Evolutionary conservation across 2,329 filamentous ascomycete genomes (phyloP), one percentile per base, ranked within the genome.

Genomic region (Xylaria multiplex): DNA sequence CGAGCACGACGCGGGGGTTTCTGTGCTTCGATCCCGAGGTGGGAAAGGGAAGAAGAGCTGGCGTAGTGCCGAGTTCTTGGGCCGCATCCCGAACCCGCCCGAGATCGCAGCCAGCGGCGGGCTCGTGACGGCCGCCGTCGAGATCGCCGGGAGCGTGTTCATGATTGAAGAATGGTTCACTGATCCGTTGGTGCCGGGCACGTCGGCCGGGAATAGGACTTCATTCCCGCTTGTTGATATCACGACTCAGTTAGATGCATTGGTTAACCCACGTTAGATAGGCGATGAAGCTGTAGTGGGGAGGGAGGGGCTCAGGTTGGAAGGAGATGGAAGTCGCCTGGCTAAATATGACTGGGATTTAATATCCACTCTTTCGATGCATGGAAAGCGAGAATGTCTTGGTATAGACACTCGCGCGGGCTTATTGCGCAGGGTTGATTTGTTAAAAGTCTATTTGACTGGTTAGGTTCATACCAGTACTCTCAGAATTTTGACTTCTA

Each of bases 61-160:
- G 80, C 67, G 70, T 30, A 69, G 69, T 2, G 79, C 79, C 2
- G 74, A 79, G 69, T 75, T 78, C 22, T 46, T 81, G 9, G 79
- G 79, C 0, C 71, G 70, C 0, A 70, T 80, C 0, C 59, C 76
- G 14, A 76, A 74, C 24, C 62, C 63, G 9, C 50, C 68, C 9
- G 58, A 61, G 19, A 42, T 70, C 5, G 65, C 71, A 1, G 71
- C 64, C 1, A 59, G 46, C 7, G 70, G 71, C 3, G 70, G 64
- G 4, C 32, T 62, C 6, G 71, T 72, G 19, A 70, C 71, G 8
- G 74, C 74, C 1, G 67, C 71, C 2, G 67, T 75, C 14, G 74
- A 77, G 66, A 69, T 77, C 5, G 67, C 68, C 1, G 68, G 70
- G 2, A 68, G 65, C 22, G 52, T 77, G 14, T 77, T 70, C 50